These are phyloP conservation scores for Colletotrichum acutatum DNA, from an alignment of 2,329 filamentous ascomycete species.

Conservation along the genomic window DNA sequence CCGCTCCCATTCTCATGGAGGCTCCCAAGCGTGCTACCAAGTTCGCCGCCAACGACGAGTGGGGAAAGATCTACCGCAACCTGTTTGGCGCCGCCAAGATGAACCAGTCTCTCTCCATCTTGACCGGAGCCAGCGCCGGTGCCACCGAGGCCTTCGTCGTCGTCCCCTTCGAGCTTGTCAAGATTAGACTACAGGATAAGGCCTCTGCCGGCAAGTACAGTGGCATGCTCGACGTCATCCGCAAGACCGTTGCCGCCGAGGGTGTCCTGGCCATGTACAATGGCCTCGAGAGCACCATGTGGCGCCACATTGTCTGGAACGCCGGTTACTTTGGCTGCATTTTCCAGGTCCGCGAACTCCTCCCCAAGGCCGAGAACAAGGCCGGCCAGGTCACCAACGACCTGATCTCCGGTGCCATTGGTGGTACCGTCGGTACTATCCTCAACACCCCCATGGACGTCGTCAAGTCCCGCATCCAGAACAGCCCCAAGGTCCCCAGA, in stretches of 20 bases:
- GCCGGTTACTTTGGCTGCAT: conserved; percentile 98
- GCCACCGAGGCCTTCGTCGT: conserved; percentile 97
- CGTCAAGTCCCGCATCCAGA: conserved; percentile 98
- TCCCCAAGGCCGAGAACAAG: conserved; percentile 87
- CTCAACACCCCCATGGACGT: conserved; percentile 97
- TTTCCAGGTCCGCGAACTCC: conserved; percentile 89
- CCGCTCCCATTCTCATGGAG: conserved; percentile 97
- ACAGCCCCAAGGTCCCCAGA: conserved; percentile 86
- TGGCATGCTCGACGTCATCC: conserved; percentile 82
- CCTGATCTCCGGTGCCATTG: conserved; percentile 84
- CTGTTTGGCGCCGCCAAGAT: conserved; percentile 87
- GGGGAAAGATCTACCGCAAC: conserved; percentile 93
- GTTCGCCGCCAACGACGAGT: conserved; percentile 98
- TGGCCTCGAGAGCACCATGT: conserved; percentile 94
- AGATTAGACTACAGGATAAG: conserved; percentile 97
- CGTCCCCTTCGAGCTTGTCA: conserved; percentile 97
- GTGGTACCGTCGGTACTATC: conserved; percentile 89
- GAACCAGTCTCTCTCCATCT: conserved; percentile 89
- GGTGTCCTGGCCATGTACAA: conserved; percentile 93
- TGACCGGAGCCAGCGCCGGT: conserved; percentile 94
- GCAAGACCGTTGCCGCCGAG: conserved; percentile 85
- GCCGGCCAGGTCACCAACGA: conserved; percentile 86
- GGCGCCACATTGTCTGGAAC: conserved; percentile 93
- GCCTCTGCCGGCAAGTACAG: conserved; percentile 90
- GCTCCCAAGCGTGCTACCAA: conserved; percentile 94